phyloP scores from a whole-genome alignment of 2,329 filamentous ascomycete species.

The Bertia moriformis region DNA sequence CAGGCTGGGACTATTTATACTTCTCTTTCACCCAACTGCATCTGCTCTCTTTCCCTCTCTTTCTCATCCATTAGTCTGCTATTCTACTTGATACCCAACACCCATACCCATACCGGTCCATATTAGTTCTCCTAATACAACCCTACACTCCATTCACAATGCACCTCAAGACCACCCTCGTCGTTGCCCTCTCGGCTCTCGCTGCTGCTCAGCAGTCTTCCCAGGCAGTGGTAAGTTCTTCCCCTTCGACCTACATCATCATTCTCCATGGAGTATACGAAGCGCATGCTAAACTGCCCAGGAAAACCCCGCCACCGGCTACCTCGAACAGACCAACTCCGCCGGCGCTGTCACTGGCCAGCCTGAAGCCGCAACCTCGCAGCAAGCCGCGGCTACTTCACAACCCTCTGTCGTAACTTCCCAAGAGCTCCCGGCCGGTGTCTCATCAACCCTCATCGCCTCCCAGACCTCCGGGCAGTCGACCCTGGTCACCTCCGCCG shows the following conservation, averaged over 20 bases:
- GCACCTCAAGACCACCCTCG: no score
- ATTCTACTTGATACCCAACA: no score
- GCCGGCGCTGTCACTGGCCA: constrained; percentile 30
- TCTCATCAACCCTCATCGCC: not conserved
- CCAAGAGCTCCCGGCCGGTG: not conserved
- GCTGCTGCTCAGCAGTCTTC: constrained; percentile 20
- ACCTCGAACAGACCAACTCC: constrained; percentile 31
- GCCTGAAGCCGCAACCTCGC: constrained; percentile 18
- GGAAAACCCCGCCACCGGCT: no score
- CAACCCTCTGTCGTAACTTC: constrained; percentile 16
- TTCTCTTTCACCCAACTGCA: no score
- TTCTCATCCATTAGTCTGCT: no score
- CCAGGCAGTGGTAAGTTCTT: constrained; percentile 9
- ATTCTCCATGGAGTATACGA: no score
- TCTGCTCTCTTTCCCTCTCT: no score
- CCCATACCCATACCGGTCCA: no score
- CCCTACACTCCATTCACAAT: no score
- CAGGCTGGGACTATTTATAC: no score
- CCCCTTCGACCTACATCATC: not conserved
- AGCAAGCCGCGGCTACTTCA: constrained; percentile 14
- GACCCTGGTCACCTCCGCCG: not conserved
- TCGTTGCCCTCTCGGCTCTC: constrained; percentile 25
- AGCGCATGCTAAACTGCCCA: no score
- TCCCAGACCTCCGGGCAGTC: not conserved
- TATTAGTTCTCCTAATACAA: no score